Evolutionary conservation across 352 stramenopile genomes (phyloP).

Genomic region (Phytophthora idaei): DNA sequence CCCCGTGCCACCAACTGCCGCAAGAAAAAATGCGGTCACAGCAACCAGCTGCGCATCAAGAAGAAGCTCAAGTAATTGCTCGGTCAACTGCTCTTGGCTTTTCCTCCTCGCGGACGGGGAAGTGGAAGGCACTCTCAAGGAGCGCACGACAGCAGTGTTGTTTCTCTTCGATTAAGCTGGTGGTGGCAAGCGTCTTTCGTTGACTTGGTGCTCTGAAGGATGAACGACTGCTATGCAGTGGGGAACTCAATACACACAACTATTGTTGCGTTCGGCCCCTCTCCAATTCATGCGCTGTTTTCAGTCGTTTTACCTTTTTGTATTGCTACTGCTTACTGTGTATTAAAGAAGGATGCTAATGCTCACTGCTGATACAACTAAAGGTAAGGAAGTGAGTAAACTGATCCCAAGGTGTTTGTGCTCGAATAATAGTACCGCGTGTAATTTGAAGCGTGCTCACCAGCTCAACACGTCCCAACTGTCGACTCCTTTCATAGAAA

Average conservation of each 20-base stretch:
- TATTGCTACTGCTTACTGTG: not conserved
- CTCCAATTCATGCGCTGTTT: constrained; percentile 19
- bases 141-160: constrained; percentile 17
- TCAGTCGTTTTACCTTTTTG: not conserved
- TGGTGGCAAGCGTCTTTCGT: constrained; percentile 6
- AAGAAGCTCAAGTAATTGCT: constrained; percentile 99
- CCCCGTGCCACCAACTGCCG: constrained; percentile 99
- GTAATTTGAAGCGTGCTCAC: not conserved
- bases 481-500: not conserved
- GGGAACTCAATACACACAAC: constrained; percentile 40
- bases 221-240: constrained; percentile 8
- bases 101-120: constrained; percentile 18
- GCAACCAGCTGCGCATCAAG: constrained; percentile 99
- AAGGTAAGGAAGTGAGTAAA: too few relatives aligned
- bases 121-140: constrained; percentile 22
- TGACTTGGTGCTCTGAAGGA: constrained; percentile 25
- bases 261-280: constrained; percentile 38
- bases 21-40: constrained; percentile 99
- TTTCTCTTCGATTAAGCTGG: constrained; percentile 7
- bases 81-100: constrained; percentile 4
- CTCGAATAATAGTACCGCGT: too few relatives aligned
- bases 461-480: not conserved
- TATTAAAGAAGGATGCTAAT: too few relatives aligned
- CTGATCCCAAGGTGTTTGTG: too few relatives aligned
- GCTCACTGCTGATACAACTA: too few relatives aligned